phyloP scores from a whole-genome alignment of 2,329 filamentous ascomycete species.

The Clonostachys chloroleuca region DNA sequence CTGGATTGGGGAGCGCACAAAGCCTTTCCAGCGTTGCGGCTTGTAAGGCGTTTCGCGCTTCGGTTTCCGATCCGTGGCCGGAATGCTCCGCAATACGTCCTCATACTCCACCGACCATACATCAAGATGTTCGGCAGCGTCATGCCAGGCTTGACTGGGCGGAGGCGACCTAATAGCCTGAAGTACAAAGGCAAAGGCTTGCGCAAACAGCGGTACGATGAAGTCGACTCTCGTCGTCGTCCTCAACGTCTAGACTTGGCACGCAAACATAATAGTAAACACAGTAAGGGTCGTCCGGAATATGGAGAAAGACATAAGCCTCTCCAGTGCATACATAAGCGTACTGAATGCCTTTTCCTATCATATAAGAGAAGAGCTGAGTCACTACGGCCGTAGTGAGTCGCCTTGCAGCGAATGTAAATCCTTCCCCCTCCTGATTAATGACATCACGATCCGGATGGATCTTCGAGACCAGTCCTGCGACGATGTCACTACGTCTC shows the following conservation, averaged over 20 bases:
- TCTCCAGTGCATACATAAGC: slow-evolving; percentile 27
- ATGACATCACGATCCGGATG: slow-evolving; percentile 22
- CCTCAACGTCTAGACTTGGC: slow-evolving; percentile 22
- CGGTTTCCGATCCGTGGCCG: slow-evolving; percentile 10
- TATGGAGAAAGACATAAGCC: slow-evolving; percentile 25
- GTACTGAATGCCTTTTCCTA: slow-evolving; percentile 13
- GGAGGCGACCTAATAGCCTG: slow-evolving; percentile 19
- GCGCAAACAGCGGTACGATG: slow-evolving; percentile 26
- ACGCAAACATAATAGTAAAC: slow-evolving; percentile 25
- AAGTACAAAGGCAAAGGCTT: slow-evolving; percentile 30
- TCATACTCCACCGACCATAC: slow-evolving; percentile 26
- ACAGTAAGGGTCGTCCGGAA: slow-evolving; percentile 19
- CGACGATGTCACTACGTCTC: slow-evolving; percentile 18
- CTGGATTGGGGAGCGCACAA: slow-evolving; percentile 12
- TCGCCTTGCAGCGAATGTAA: slow-evolving; percentile 15
- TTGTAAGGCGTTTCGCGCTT: slow-evolving; percentile 13
- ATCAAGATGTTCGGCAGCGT: slow-evolving; percentile 16
- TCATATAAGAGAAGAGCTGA: slow-evolving; percentile 33
- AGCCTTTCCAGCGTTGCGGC: slow-evolving; percentile 17
- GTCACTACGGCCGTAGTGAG: slow-evolving; percentile 28
- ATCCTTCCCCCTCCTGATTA: slow-evolving; percentile 20
- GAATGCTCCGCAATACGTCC: slow-evolving; percentile 17
- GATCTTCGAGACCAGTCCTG: slow-evolving; percentile 25
- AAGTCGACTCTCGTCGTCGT: slow-evolving; percentile 23
- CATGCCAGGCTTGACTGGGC: slow-evolving; percentile 21